Base-by-base conservation (phyloP, 192 early-diverging fungal species). In the Coemansia brasiliensis region DNA sequence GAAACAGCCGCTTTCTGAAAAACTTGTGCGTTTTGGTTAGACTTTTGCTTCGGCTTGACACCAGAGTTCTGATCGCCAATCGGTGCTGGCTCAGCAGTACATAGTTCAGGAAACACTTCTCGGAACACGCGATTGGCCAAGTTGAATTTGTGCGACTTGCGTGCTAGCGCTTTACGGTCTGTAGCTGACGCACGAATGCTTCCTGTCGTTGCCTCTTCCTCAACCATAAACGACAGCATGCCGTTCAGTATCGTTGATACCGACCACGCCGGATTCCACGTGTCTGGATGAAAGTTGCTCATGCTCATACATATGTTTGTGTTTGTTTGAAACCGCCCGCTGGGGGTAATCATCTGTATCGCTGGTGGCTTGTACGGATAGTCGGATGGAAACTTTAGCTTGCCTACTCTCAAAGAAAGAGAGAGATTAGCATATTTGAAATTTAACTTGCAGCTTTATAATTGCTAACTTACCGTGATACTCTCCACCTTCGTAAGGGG, bases 231-330 rank as follows among this genome's bases (percentile, higher is more conserved):
- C 45, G 89, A 92, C 39, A 99, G 77, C 54, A 98, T 74, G 10
- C 97, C 97, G 46, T 89, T 98, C 38, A 99, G 76, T 51, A 99
- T 98, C 0, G 97, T 99, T 7, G 93, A 70, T 9, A 99, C 97
- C 52, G 89, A 92, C 97, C 97, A 98, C 48, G 91, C 90, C 5
- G 95, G 95, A 63, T 98, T 99, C 95, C 95, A 99, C 29, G 89
- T 80, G 67, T 85, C 86, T 26, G 89, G 91, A 59, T 93, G 92
- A 73, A 95, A 98, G 82, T 97, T 94, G 60, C 88, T 91, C 95
- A 98, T 98, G 61, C 92, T 94, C 57, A 95, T 79, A 69, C 97
- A 99, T 17, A 99, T 86, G 55, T 90, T 81, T 52, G 90, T 91
- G 68, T 98, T 90, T 11, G 86, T 87, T 59, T 94, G 89, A 67